Base-by-base conservation (phyloP, 768 basidiomycete genomes). In the Ephemerocybe angulata region DNA sequence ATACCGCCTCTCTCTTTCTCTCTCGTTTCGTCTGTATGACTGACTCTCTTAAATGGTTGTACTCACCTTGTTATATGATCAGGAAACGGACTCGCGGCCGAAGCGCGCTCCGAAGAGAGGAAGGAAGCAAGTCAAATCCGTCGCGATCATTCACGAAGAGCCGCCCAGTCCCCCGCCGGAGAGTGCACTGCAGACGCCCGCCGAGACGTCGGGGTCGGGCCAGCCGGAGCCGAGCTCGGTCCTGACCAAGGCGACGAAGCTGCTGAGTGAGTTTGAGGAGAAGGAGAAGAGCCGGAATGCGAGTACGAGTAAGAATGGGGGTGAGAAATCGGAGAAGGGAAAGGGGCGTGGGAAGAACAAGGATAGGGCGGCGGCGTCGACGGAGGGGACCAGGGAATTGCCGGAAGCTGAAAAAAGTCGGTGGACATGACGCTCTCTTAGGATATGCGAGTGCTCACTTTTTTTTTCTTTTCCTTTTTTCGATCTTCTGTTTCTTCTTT, bases 51-150 rank as follows among this genome's bases (percentile, higher is more conserved):
- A n/a, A n/a, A n/a, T n/a, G n/a, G n/a, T n/a, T n/a, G n/a, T n/a
- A n/a, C n/a, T n/a, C n/a, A n/a, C n/a, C 44, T 53, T 30, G 27
- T 25, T 12, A n/a, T 49, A 27, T 21, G 27, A 19, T 21, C 63
- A 70, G 53, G 72, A 73, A 37, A 44, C 53, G 19, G 72, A 74
- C 40, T 61, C 62, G 24, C 65, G 76, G 48, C 76, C 77, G 17
- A 57, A 62, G 1, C 78, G 78, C 58, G 65, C 71, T 48, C 65
- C 68, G 6, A 78, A 72, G 60, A 70, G 77, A 30, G 62, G 67
- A 17, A 70, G 74, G 50, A 76, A 69, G 52, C 60, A 63, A 53
- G 70, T 73, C 55, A 79, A 78, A 59, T 75, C 76, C 43, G 72
- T 72, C 25, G 72, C 74, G 6, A 70, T 67, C n/a, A 67, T 74